These are phyloP conservation scores for Phlebiopsis flavidoalba DNA, from an alignment of 768 basidiomycete species.

Conservation along the genomic window DNA sequence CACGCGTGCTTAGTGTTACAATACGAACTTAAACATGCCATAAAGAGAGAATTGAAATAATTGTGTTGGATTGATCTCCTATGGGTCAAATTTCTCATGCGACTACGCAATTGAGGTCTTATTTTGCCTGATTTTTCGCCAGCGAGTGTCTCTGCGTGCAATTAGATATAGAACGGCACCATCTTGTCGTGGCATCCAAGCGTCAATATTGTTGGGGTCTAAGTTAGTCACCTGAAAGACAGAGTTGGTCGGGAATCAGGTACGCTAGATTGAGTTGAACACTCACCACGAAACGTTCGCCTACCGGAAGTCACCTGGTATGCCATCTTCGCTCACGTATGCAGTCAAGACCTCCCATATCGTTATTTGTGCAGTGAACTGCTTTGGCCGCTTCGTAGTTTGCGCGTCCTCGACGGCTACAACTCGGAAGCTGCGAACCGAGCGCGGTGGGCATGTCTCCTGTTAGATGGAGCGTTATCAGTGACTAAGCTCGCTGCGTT, in stretches of 20 bases:
- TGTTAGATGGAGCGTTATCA: not conserved
- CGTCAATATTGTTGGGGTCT: constrained; percentile 55
- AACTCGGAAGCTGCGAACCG: constrained; percentile 74
- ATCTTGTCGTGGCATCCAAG: constrained; percentile 63
- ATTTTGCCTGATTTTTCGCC: constrained; percentile 33
- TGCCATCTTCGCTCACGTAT: constrained; percentile 44
- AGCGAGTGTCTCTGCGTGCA: constrained; percentile 61
- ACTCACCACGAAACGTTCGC: constrained; percentile 66
- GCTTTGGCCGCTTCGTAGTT: constrained; percentile 43
- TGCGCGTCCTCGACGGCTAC: constrained; percentile 61
- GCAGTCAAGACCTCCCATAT: constrained; percentile 73
- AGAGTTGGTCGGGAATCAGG: not conserved
- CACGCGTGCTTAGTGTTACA: too few species aligned
- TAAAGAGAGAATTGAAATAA: too few species aligned
- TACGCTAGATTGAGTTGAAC: not conserved
- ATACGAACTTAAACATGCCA: too few species aligned
- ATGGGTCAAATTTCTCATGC: too few species aligned
- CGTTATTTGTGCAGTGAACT: constrained; percentile 70
- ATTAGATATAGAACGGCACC: constrained; percentile 68
- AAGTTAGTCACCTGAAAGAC: constrained; percentile 57
- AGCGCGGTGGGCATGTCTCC: constrained; percentile 63
- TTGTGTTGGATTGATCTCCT: too few species aligned
- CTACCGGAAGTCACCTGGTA: constrained; percentile 49
- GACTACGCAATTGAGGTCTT: too few species aligned
- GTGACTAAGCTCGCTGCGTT: not conserved